phyloP scores from a whole-genome alignment of 805 yeast species.

The Metschnikowia hibisci region DNA sequence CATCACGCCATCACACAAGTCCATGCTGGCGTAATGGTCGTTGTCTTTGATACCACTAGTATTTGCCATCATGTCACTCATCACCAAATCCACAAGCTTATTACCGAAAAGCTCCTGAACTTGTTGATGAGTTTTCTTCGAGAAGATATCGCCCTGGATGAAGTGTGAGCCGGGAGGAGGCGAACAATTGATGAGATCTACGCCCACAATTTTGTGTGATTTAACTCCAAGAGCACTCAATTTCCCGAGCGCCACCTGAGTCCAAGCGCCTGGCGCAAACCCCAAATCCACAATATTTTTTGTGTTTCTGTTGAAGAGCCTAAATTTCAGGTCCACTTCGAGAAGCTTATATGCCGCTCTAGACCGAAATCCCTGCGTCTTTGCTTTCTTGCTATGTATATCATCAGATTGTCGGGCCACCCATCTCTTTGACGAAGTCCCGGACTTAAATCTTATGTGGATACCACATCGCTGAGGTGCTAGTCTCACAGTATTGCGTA shows the following conservation, averaged over 20 bases:
- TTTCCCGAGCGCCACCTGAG: slow-evolving; percentile 25
- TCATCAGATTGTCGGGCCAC: slow-evolving; percentile 66
- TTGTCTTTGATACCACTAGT: slow-evolving; percentile 77
- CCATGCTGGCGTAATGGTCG: slow-evolving; percentile 86
- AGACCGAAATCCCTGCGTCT: slow-evolving; percentile 58
- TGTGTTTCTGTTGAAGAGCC: slow-evolving; percentile 49
- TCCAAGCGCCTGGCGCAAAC: slow-evolving; percentile 34
- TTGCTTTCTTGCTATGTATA: slow-evolving; percentile 63
- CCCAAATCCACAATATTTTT: slow-evolving; percentile 75
- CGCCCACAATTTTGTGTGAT: slow-evolving; percentile 21
- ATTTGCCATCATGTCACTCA: slow-evolving; percentile 89
- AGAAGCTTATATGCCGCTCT: slow-evolving; percentile 88
- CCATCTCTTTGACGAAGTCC: slow-evolving; percentile 49
- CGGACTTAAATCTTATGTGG: slow-evolving; percentile 11
- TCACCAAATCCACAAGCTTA: slow-evolving; percentile 38
- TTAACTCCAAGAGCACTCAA: slow-evolving; percentile 7
- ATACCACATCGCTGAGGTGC: no score
- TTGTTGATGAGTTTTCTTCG: slow-evolving; percentile 49
- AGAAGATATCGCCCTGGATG: slow-evolving; percentile 39
- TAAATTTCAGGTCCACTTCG: slow-evolving; percentile 65
- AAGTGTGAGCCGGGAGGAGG: slow-evolving; percentile 38
- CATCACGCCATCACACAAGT: slow-evolving; percentile 87
- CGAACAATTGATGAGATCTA: slow-evolving; percentile 30
- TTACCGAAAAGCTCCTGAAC: slow-evolving; percentile 49
- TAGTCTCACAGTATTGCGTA: no score